Percentiles rank a stretch among this genome's conserved stretches.
Conservation (phyloP, 2,329 filamentous ascomycete genomes). For the Trichoderma gracile region DNA sequence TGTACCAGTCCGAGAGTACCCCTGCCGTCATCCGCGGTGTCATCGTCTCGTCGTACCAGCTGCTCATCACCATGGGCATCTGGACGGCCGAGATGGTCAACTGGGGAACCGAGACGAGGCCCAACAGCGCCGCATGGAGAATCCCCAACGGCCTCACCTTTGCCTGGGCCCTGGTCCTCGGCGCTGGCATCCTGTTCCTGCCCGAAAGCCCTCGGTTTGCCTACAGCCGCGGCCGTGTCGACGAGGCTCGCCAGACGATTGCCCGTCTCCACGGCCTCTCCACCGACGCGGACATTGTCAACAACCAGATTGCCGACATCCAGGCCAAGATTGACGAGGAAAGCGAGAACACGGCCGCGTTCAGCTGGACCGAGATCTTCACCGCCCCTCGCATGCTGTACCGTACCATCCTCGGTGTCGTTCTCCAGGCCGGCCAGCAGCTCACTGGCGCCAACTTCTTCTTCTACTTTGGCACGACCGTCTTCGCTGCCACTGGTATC, state of each 20-base stretch:
- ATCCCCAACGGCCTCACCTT: conserved; percentile 19
- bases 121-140: conserved; percentile 11
- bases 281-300: neutral
- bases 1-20: conserved; percentile 21
- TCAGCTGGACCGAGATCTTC: conserved; percentile 17
- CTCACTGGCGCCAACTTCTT: conserved; percentile 22
- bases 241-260: conserved; percentile 19
- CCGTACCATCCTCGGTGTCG: conserved; percentile 7
- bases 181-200: conserved; percentile 10
- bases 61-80: conserved; percentile 21
- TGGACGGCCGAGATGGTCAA: conserved; percentile 22
- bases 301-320: conserved; percentile 18
- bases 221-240: conserved; percentile 10
- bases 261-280: conserved; percentile 5
- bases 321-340: conserved; percentile 21
- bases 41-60: conserved; percentile 20
- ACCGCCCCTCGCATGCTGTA: conserved; percentile 18
- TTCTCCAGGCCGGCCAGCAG: conserved; percentile 14
- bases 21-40: conserved; percentile 21
- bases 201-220: conserved; percentile 18
- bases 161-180: conserved; percentile 19
- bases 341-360: neutral
- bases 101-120: conserved; percentile 19
- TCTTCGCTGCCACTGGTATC: conserved; percentile 21
- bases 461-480: conserved; percentile 20